These are phyloP conservation scores for Linum tenue DNA, from an alignment of 345 rosid species.

Conservation along the genomic window DNA sequence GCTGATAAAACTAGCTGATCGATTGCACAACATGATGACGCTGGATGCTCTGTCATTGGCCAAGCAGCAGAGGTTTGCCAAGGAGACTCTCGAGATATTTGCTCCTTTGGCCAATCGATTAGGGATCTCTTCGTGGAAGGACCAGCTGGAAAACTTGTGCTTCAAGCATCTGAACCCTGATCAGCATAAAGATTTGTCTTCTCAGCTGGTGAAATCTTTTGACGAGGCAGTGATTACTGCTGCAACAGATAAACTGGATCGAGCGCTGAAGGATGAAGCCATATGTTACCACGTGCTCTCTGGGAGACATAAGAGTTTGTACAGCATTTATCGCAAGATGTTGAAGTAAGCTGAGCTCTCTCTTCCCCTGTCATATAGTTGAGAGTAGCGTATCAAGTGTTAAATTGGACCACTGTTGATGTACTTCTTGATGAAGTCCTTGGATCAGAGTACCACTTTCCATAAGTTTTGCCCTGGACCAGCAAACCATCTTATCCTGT, in stretches of 20 bases:
- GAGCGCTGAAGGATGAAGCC: constrained; percentile 52
- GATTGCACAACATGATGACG: constrained; percentile 92
- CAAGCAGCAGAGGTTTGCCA: constrained; percentile 89
- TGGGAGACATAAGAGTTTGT: constrained; percentile 91
- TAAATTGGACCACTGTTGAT: too few relatives aligned
- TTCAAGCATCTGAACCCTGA: constrained; percentile 84
- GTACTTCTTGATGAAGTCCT: background rate
- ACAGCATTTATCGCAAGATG: constrained; percentile 86
- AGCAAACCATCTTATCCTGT: background rate
- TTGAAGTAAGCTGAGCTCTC: constrained; percentile 46
- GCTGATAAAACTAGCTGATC: constrained; percentile 89
- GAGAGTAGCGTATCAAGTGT: too few relatives aligned
- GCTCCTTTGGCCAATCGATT: constrained; percentile 81
- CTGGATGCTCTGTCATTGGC: constrained; percentile 58
- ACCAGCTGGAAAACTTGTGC: constrained; percentile 77
- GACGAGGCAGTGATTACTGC: constrained; percentile 67
- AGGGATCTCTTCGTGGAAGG: constrained; percentile 87
- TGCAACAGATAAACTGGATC: constrained; percentile 59
- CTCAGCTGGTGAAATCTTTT: constrained; percentile 57
- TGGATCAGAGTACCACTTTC: background rate
- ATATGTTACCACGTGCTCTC: constrained; percentile 53
- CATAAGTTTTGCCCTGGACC: background rate
- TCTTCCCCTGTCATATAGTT: constrained; percentile 5
- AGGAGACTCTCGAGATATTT: constrained; percentile 89
- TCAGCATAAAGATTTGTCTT: constrained; percentile 56